Evolutionary conservation across 1,284 basidiomycete species (phyloP).

Genomic region (Chalciporus sp.): DNA sequence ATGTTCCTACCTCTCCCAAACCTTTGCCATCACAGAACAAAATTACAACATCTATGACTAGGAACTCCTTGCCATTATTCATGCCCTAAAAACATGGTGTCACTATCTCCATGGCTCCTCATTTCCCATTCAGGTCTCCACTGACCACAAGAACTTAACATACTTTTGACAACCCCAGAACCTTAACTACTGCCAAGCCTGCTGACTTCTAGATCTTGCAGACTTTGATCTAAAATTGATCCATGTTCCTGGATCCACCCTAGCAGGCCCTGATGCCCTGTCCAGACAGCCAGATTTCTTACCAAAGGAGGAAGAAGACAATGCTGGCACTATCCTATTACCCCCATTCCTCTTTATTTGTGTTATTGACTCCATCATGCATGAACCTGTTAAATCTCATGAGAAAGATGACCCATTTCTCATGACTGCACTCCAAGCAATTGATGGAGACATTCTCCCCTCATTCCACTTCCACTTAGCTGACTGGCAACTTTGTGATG

Average conservation of each 20-base stretch:
- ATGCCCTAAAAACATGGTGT: too few relatives aligned
- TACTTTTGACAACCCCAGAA: too few relatives aligned
- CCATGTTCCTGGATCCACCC: too few relatives aligned
- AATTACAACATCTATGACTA: conserved; percentile 38
- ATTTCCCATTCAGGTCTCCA: conserved; percentile 32
- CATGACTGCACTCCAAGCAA: background rate
- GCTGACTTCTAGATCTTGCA: conserved; percentile 34
- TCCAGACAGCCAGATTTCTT: conserved; percentile 19
- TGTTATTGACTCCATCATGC: background rate
- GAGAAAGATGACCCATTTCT: background rate
- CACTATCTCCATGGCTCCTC: conserved; percentile 18
- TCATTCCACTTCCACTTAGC: background rate
- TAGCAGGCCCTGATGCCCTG: conserved; percentile 35
- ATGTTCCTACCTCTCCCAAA: conserved; percentile 33
- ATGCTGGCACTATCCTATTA: background rate
- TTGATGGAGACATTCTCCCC: background rate
- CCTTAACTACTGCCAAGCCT: conserved; percentile 31
- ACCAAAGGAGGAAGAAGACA: background rate
- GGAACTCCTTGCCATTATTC: too few relatives aligned
- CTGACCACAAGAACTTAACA: conserved; percentile 15
- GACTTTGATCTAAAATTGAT: too few relatives aligned
- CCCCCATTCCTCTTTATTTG: background rate
- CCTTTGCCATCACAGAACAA: conserved; percentile 30
- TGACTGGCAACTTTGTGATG: background rate
- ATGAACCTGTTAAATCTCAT: background rate